These are phyloP conservation scores for Ceratobasidium sp. DNA, from an alignment of 1,284 basidiomycete species.

Conservation along the genomic window DNA sequence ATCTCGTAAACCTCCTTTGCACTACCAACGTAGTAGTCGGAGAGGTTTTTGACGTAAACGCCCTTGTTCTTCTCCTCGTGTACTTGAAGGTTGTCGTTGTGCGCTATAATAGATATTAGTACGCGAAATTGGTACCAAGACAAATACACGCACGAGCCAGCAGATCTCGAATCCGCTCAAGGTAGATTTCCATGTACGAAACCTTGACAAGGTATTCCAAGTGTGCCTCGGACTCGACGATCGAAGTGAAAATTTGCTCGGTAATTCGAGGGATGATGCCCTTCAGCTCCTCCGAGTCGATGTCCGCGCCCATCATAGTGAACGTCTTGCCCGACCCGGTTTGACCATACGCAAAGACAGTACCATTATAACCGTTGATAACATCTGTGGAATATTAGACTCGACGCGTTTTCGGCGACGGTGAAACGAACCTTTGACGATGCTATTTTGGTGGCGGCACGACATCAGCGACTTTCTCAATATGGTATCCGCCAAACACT, in stretches of 20 bases:
- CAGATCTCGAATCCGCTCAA: constrained; percentile 96
- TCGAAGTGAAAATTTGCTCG: constrained; percentile 98
- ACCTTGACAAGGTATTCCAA: constrained; percentile 99
- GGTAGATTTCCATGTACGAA: constrained; percentile 99
- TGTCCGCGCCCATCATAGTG: constrained; percentile 99
- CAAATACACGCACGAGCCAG: constrained; percentile 81
- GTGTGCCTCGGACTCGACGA: constrained; percentile 93
- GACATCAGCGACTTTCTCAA: constrained; percentile 11
- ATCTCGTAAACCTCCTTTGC: constrained; percentile 98
- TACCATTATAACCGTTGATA: constrained; percentile 98
- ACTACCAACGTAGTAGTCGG: constrained; percentile 97
- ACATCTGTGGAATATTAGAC: constrained; percentile 73
- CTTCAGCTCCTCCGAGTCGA: constrained; percentile 90
- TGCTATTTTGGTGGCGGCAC: constrained; percentile 59
- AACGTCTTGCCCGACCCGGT: constrained; percentile 98
- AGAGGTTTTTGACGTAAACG: constrained; percentile 97
- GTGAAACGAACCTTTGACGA: constrained; percentile 72
- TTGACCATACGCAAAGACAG: constrained; percentile 98
- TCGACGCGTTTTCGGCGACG: constrained; percentile 6
- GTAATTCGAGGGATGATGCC: constrained; percentile 99
- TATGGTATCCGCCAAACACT: constrained; percentile 54
- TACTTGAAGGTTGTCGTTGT: constrained; percentile 98
- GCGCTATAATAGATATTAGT: constrained; percentile 66
- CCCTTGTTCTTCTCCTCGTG: constrained; percentile 99
- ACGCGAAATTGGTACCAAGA: background rate